Evolutionary conservation across 306 rosid genomes (phyloP).

Genomic region (Medicago arabica): DNA sequence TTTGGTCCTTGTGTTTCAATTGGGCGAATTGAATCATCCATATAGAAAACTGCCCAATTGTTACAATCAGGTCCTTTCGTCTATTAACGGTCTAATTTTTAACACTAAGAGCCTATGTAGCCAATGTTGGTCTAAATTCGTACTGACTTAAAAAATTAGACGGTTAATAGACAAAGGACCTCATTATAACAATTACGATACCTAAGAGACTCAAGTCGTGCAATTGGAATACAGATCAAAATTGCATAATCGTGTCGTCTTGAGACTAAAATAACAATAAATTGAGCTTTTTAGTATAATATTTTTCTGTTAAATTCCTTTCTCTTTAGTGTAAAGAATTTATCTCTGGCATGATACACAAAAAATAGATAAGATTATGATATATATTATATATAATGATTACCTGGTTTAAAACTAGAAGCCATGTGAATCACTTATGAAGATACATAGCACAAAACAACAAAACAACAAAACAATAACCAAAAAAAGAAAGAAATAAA

Average conservation of each 20-base stretch:
- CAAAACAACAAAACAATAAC: slow-evolving; percentile 4
- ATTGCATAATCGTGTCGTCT: not conserved
- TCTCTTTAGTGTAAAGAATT: slow-evolving; percentile 17
- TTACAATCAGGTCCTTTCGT: not conserved
- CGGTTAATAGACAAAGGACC: not conserved
- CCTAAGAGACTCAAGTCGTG: not conserved
- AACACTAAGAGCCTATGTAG: not conserved
- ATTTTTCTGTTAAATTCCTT: slow-evolving; percentile 11
- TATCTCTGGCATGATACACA: slow-evolving; percentile 29
- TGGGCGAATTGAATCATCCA: not conserved
- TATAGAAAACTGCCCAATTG: not conserved
- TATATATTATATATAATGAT: not conserved
- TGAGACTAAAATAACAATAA: not conserved
- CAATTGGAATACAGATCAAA: slow-evolving; percentile 1
- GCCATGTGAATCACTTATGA: slow-evolving; percentile 29
- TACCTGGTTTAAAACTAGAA: slow-evolving; percentile 20
- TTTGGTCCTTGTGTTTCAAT: not conserved
- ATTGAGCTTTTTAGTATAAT: not conserved
- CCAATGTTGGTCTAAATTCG: not conserved
- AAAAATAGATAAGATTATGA: slow-evolving; percentile 21
- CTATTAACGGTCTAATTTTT: not conserved
- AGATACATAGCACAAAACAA: slow-evolving; percentile 8
- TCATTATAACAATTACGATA: not conserved
- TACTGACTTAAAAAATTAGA: slow-evolving; percentile 10
- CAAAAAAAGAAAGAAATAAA: not conserved